Base-by-base conservation (phyloP, 306 rosid genomes). In the Rosa persica region DNA sequence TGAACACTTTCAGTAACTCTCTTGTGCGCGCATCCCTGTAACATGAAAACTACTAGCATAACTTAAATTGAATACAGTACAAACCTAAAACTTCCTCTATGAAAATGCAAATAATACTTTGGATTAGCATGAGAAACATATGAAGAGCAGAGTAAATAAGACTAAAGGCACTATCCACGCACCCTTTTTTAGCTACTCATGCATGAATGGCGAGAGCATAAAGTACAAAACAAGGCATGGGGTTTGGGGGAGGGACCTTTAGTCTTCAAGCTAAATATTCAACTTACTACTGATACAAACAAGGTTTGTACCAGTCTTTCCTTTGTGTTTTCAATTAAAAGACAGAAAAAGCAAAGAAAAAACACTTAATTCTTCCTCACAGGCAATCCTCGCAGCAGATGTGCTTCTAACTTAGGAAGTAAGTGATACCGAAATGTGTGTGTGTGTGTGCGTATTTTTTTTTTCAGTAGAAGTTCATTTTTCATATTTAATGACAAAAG, bases 21-120 rank as follows among this genome's bases (percentile, higher is more conserved):
- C 97, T 91, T 57, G 95, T 91, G 17, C 90, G 96, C 72, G 97
- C 89, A 91, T 95, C 96, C 98, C 98, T 92, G 82, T 79, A 40
- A 80, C 72, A 84, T 78, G 83, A 85, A 78, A 86, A 81, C 81
- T 77, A 73, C 75, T 20, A 67, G 81, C 78, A 80, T 77, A 78
- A 23, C 83, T 87, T 78, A 79, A 76, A 75, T 48, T 65, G 79
- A 74, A 57, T 66, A 54, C 34, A 8, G 40, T 48, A 25, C 65
- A 47, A 38, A 49, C 19, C 4, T 5, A 38, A 17, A 57, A 48
- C 17, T 12, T 17, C 49, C 60, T 74, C 27, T 11, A 30, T 58
- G 25, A 73, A 54, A 58, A 48, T 27, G 23, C 36, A n/a, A 70
- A 39, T n/a, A 67, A 62, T 46, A 16, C n/a, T 25, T 46, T 4